Conservation (phyloP, 345 rosid genomes). For the Hypericum androsaemum region DNA sequence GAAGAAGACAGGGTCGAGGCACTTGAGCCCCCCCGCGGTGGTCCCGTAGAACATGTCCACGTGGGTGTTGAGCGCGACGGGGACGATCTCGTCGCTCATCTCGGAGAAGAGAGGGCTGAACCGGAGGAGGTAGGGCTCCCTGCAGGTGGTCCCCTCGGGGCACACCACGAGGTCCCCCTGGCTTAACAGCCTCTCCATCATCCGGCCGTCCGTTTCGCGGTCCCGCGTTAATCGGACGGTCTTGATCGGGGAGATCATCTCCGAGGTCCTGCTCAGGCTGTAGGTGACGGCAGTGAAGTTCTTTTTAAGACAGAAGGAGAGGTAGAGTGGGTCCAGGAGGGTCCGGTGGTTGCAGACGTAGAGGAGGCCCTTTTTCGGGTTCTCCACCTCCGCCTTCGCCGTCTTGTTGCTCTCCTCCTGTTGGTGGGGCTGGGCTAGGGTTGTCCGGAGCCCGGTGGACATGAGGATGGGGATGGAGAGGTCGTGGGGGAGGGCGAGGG, state of each 20-base stretch:
- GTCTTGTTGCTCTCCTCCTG: neutral
- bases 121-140: constrained; percentile 81
- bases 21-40: constrained; percentile 81
- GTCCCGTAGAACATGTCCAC: constrained; percentile 89
- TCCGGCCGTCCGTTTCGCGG: constrained; percentile 49
- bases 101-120: constrained; percentile 90
- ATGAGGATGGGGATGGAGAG: constrained; percentile 31
- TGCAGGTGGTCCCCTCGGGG: constrained; percentile 94
- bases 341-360: constrained; percentile 88
- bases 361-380: constrained; percentile 44
- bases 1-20: constrained; percentile 77
- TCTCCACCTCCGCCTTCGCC: neutral
- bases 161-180: constrained; percentile 88
- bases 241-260: constrained; percentile 64
- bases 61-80: constrained; percentile 55
- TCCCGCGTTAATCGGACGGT: constrained; percentile 78
- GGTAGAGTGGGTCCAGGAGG: constrained; percentile 79
- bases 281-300: constrained; percentile 84
- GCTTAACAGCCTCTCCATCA: constrained; percentile 55
- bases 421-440: constrained; percentile 21
- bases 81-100: constrained; percentile 72
- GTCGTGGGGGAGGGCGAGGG: constrained; percentile 55
- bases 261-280: constrained; percentile 85
- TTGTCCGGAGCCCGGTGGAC: constrained; percentile 35
- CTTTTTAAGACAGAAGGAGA: constrained; percentile 43